Evolutionary conservation across 1,139 yeast species (phyloP), one percentile per base, ranked within the genome.

Genomic region (Sugiyamaella sp.): DNA sequence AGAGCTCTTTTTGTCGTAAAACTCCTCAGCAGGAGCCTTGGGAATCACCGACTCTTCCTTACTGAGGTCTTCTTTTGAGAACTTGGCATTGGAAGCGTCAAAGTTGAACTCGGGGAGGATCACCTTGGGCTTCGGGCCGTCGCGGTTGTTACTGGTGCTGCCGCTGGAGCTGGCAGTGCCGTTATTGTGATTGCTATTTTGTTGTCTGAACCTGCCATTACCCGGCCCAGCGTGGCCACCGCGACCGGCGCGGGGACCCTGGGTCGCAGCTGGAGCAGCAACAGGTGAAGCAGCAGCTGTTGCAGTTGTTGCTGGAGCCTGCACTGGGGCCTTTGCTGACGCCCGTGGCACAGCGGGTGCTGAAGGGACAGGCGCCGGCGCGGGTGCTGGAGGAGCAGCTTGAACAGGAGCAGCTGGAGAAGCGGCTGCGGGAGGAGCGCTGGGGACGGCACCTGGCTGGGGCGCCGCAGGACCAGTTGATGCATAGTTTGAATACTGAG

Each of bases 1-100:
- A 1, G 96, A 88, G 10, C 88, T 80, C 62, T 79, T 80, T 65
- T 82, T 85, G 68, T 86, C 79, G 70, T 88, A 88, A 42, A 77
- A 80, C 38, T 72, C 63, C 19, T 68, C 69, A 5, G 55, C 57
- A 55, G 38, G 52, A 16, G 57, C 57, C 29, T 58, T 60, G 46
- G 61, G 59, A 44, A 57, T 56, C 35, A 52, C 55, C 43, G 62
- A 49, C 21, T 51, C 57, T 27, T 66, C 69, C 43, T 59, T 55
- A 38, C 62, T 58, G 41, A 63, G 33, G 19, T 63, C 69, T 46
- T 72, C 74, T 57, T 70, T 76, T 25, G 70, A 63, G 60, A 80
- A 77, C 60, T 81, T 85, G 35, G 89, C 90, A 68, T 86, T 86
- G 61, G 81, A 81, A 37, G 80, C 70, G 63, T 80, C 88, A 66